These are phyloP conservation scores for Sungouiella thailandica DNA, from an alignment of 805 yeast species.

Conservation along the genomic window DNA sequence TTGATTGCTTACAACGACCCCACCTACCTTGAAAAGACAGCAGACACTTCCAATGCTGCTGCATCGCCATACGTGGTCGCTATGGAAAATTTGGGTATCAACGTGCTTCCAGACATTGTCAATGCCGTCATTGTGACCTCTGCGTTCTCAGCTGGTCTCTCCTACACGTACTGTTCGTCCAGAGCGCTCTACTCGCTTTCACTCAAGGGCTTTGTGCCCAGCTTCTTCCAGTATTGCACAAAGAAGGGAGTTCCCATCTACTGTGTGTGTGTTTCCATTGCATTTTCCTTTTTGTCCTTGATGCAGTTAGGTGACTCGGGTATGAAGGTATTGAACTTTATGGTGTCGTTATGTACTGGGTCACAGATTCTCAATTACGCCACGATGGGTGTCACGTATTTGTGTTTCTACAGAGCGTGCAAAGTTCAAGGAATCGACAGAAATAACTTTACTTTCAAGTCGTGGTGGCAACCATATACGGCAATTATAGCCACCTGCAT, in stretches of 20 bases:
- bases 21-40: slow-evolving; percentile 10
- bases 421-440: slow-evolving; percentile 28
- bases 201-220: slow-evolving; percentile 16
- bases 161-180: slow-evolving; percentile 18
- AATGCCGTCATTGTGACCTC: slow-evolving; percentile 15
- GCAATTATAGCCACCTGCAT: slow-evolving; percentile 26
- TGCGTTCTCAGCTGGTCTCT: slow-evolving; percentile 18
- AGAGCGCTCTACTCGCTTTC: slow-evolving; percentile 16
- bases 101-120: slow-evolving; percentile 15
- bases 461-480: slow-evolving; percentile 43
- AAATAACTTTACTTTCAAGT: slow-evolving; percentile 31
- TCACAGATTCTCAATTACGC: slow-evolving; percentile 17
- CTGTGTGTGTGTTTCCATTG: slow-evolving; percentile 15
- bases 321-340: slow-evolving; percentile 13
- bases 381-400: slow-evolving; percentile 16
- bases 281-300: slow-evolving; percentile 16
- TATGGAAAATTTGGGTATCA: slow-evolving; percentile 15
- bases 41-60: slow-evolving; percentile 14
- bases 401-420: slow-evolving; percentile 18
- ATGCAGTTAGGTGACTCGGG: slow-evolving; percentile 16
- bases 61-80: slow-evolving; percentile 19
- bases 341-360: slow-evolving; percentile 19
- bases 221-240: slow-evolving; percentile 12
- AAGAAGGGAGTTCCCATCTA: slow-evolving; percentile 15
- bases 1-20: slow-evolving; percentile 22